Evolutionary conservation across 2,329 filamentous ascomycete genomes (phyloP), one percentile per base, ranked within the genome.

Genomic region (Waltergamsia citrina): DNA sequence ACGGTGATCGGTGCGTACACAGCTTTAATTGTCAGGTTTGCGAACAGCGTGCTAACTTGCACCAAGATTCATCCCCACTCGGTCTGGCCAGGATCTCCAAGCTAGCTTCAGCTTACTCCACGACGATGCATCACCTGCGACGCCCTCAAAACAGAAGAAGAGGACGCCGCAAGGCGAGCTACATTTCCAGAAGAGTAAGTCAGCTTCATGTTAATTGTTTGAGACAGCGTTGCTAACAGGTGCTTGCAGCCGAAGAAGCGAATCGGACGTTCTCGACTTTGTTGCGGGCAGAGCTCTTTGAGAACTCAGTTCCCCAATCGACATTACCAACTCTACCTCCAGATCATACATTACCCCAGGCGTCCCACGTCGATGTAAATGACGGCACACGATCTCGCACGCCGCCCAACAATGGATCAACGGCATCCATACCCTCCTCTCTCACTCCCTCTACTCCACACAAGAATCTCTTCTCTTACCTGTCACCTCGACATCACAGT

Each of bases 401-500:
- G 6, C 88, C 88, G 29, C 88, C 88, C 18, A 77, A 71, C 38
- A 77, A 78, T 45, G 57, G 60, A 14, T 65, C 76, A 11, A 63
- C 70, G 11, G 66, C 76, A 10, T 67, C 74, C 17, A 59, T 87
- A n/a, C 79, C 84, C 9, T 74, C 81, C 2, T 80, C 77, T 37
- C 69, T 92, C 38, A 94, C 90, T 1, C 92, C 92, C 1, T 94
- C 90, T 2, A 98, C 92, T 4, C 92, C 92, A 8, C 87, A 94
- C 59, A 96, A 95, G 62, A 98, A 98, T 45, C 74, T 98, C 25
- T 96, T 98, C 54, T 85, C 83, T 18, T 95, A 94, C 55, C 79
- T 85, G 59, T 88, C 85, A 3, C 82, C 85, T 3, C 67, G 70
- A 17, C 76, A 85, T 48, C 74, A 81, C 50, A 74, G 67, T 37